These are phyloP conservation scores for Lachnellula subtilissima DNA, from an alignment of 2,329 filamentous ascomycete genomes.

Conservation along the genomic window DNA sequence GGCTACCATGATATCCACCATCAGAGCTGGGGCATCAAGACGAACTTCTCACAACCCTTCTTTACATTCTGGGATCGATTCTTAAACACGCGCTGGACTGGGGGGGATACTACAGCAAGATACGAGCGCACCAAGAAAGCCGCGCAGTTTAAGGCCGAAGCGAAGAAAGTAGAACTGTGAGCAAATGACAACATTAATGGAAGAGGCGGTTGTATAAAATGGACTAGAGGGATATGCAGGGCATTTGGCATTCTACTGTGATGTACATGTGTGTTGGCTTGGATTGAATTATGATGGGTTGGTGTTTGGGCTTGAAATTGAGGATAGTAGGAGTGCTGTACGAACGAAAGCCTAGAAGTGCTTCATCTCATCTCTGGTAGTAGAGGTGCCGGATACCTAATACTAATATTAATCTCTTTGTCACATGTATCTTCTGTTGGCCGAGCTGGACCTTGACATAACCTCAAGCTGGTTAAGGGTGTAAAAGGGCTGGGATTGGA, in stretches of 20 bases:
- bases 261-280: conserved; percentile 12
- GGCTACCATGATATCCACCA: conserved; percentile 98
- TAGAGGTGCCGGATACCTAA: conserved; percentile 19
- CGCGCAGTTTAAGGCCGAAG: conserved; percentile 26
- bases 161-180: conserved; percentile 22
- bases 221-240: background rate
- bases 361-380: conserved; percentile 1
- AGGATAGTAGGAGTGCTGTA: background rate
- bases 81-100: conserved; percentile 56
- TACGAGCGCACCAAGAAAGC: conserved; percentile 28
- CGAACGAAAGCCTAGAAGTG: background rate
- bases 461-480: background rate
- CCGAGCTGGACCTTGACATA: background rate
- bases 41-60: conserved; percentile 84
- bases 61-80: conserved; percentile 93
- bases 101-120: conserved; percentile 24
- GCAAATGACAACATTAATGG: background rate
- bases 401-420: conserved; percentile 11
- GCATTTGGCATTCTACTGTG: conserved; percentile 10
- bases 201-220: conserved; percentile 6
- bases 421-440: background rate
- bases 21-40: conserved; percentile 98
- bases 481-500: too few species aligned
- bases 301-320: background rate
- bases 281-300: conserved; percentile 6